These are phyloP conservation scores for Phyllosticta paracitricarpa DNA, from an alignment of 2,329 filamentous ascomycete genomes.

Conservation along the genomic window DNA sequence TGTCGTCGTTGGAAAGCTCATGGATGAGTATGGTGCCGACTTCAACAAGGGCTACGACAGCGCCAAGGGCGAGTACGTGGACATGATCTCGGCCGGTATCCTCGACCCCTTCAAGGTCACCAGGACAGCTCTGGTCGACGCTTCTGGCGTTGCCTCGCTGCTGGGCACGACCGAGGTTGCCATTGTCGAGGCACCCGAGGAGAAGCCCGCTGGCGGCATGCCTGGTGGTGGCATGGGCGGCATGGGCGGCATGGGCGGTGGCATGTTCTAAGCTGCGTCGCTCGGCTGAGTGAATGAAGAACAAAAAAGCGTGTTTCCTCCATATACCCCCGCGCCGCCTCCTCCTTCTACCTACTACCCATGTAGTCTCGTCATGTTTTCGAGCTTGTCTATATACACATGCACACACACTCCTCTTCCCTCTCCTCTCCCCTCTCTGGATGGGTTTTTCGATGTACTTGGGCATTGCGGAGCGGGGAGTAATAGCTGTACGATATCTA, in stretches of 20 bases:
- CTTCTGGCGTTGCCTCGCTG: conserved; percentile 89
- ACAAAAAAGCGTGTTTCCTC: not conserved
- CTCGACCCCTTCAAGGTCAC: conserved; percentile 99
- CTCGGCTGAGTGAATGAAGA: not conserved
- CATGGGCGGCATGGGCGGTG: conserved; percentile 52
- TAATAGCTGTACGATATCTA: conserved; percentile 17
- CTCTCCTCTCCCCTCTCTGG: conserved; percentile 16
- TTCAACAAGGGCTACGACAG: conserved; percentile 99
- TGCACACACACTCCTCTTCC: conserved; percentile 25
- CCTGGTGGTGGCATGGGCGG: conserved; percentile 36
- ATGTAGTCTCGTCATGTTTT: conserved; percentile 19
- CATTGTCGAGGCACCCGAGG: conserved; percentile 90
- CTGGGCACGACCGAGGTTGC: conserved; percentile 97
- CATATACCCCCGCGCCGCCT: conserved; percentile 6
- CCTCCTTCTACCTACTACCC: conserved; percentile 11
- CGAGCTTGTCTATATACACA: conserved; percentile 14
- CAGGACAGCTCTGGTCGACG: conserved; percentile 88
- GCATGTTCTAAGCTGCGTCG: conserved; percentile 49
- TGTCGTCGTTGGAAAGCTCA: conserved; percentile 95
- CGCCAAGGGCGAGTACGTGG: conserved; percentile 93
- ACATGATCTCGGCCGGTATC: conserved; percentile 96
- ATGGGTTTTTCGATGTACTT: conserved; percentile 12
- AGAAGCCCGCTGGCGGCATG: conserved; percentile 57
- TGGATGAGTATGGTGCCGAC: conserved; percentile 79
- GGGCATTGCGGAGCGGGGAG: conserved; percentile 26